Percentiles rank a stretch among this genome's conserved stretches.
phyloP scores from a whole-genome alignment of 2,329 filamentous ascomycete species.

The Graphilbum ipis-grandicollis region DNA sequence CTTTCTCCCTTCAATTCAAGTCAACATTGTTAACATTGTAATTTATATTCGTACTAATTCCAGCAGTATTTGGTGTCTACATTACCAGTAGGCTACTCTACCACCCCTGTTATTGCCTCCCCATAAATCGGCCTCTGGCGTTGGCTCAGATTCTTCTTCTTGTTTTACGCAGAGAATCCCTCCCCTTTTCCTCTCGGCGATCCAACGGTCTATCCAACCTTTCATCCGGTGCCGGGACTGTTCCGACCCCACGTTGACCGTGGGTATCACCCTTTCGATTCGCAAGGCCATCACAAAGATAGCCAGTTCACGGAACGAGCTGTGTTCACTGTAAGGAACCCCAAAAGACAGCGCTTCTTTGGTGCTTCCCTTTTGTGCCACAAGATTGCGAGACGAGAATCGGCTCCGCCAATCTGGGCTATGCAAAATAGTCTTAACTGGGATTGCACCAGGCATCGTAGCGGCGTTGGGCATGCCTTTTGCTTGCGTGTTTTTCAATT shows the following conservation, averaged over 20 bases:
- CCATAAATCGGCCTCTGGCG: conserved; percentile 21
- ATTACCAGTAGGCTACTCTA: conserved; percentile 22
- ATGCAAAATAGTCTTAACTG: conserved; percentile 34
- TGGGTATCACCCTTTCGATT: conserved; percentile 83
- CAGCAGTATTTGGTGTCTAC: no score
- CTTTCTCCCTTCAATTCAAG: no score
- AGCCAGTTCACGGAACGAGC: conserved; percentile 81
- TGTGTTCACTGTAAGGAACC: conserved; percentile 92
- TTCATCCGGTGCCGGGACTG: conserved; percentile 41
- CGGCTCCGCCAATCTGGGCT: conserved; percentile 55
- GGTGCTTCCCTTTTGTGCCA: conserved; percentile 70
- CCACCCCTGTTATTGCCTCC: conserved; percentile 22
- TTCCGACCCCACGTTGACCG: conserved; percentile 63
- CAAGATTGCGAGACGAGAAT: conserved; percentile 55
- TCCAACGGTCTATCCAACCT: conserved; percentile 46
- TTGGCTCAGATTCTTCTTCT: conserved; percentile 6
- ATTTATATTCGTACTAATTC: no score
- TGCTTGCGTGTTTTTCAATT: conserved; percentile 44
- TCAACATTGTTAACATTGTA: no score
- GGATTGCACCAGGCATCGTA: conserved; percentile 30
- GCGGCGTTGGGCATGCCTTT: conserved; percentile 18
- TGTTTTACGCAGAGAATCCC: conserved; percentile 27
- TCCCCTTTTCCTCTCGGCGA: conserved; percentile 36
- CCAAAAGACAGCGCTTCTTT: conserved; percentile 74
- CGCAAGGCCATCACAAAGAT: conserved; percentile 80